Percentiles rank a stretch among this genome's conserved stretches.
Evolutionary conservation across 305 asterid species (phyloP).

Genomic region (Solanum hybrid): DNA sequence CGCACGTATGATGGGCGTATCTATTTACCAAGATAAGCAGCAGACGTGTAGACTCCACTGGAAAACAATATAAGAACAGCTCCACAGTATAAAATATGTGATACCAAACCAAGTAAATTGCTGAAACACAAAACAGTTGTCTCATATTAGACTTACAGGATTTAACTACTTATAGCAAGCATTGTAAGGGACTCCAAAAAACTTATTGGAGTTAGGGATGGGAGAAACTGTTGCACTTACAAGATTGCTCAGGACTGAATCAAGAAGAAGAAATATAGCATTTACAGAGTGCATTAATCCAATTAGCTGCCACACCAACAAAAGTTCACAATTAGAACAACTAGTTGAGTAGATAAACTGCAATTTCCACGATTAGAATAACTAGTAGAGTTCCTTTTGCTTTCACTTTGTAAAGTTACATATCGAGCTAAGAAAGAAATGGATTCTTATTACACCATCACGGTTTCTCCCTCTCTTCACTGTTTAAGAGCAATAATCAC

Average conservation of each 20-base stretch:
- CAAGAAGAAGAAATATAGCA: constrained; percentile 71
- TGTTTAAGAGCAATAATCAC: background rate
- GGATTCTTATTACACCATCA: background rate
- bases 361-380: background rate
- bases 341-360: background rate
- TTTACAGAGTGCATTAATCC: constrained; percentile 81
- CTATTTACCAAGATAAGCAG: constrained; percentile 54
- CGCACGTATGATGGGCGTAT: background rate
- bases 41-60: constrained; percentile 81
- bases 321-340: background rate
- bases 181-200: background rate
- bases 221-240: constrained; percentile 23
- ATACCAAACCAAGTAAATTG: constrained; percentile 67
- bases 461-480: background rate
- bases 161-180: background rate
- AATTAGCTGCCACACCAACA: constrained; percentile 42
- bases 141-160: background rate
- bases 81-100: constrained; percentile 57
- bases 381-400: background rate
- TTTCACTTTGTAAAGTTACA: background rate
- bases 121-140: constrained; percentile 28
- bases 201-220: background rate
- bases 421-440: background rate
- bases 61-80: constrained; percentile 50
- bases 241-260: constrained; percentile 60